Base-by-base conservation (phyloP, 2,329 filamentous ascomycete species). In the Colletotrichum limetticola region DNA sequence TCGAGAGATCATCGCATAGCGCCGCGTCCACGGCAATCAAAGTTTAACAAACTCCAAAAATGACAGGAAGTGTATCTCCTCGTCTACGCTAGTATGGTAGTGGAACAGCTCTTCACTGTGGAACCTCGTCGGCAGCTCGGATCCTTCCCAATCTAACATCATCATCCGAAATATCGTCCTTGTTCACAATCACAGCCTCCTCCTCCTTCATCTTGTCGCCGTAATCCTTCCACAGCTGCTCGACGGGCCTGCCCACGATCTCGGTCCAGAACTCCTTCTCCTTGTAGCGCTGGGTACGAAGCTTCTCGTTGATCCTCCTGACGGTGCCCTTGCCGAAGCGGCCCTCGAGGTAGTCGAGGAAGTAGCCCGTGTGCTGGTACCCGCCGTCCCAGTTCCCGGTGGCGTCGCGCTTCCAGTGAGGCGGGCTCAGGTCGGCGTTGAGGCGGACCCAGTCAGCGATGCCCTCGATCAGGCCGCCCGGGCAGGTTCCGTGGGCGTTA, bases 401-500 rank as follows among this genome's bases (percentile, higher is more conserved):
- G 0, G 82, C 78, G 63, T 89, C 87, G 2, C 85, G 85, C 79
- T 90, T 92, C 96, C 96, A 98, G 83, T 98, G 95, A 62, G 94
- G 93, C 53, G 96, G 94, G 9, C 86, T 90, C 32, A 97, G 87
- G 0, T 88, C 89, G 62, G 92, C 92, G 75, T 90, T 91, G 74
- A 98, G 84, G 2, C 96, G 89, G 28, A 98, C 95, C 90, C 94
- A 98, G 83, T 98, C 97, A 24, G 96, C 96, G 66, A 98, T 91
- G 0, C 96, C 96, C 82, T 98, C 96, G 68, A 97, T 92, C 59
- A 98, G 83, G 0, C 97, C 97, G 0, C 92, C 92, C 0, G 93
- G 93, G 56, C 91, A 90, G 5, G 84, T 85, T 1, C 86, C 87
- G 24, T 77, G 85, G 2, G 87, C 93, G 77, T 94, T 92, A 83